Base-by-base conservation (phyloP, 306 rosid genomes). In the Cucumis cinereus region DNA sequence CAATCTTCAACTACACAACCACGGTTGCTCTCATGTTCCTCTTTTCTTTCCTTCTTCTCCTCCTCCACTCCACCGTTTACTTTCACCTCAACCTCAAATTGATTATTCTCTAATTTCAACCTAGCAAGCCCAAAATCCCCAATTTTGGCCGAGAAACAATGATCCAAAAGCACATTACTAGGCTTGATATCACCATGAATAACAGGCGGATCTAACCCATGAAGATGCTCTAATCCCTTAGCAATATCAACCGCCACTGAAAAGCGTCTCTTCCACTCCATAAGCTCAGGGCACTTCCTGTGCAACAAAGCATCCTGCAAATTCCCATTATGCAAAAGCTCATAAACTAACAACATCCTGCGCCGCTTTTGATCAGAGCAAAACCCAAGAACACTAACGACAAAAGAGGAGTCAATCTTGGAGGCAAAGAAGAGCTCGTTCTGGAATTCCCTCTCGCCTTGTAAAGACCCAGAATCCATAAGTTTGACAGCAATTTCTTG, bases 161-260 rank as follows among this genome's bases (percentile, higher is more conserved):
- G 35, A 47, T 95, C 93, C 49, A 95, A 78, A 12, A 95, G 72
- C 47, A 95, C 79, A 75, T 95, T 95, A 79, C 99, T 95, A 0
- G 99, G 99, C 77, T 95, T 95, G 13, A 95, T 84, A 70, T 95
- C 99, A 0, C 99, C 96, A 12, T 95, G 99, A 13, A 95, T 87
- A 10, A 95, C 81, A 0, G 98, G 93, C 2, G 97, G 96, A 19
- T 89, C 92, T 55, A 86, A 82, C 6, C 89, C 83, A 7, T 95
- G 99, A 69, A 95, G 93, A 43, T 84, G 88, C 14, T 64, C 83
- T 26, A 92, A 40, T 16, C 96, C 99, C 24, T 78, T 89, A 0
- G 97, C 98, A 1, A 95, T 73, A 58, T 88, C 93, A 19, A 89
- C 40, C 1, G 82, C 78, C 23, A 90, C 30, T 0, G 77, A 61